Evolutionary conservation across 805 yeast species (phyloP).

Genomic region (Myxozyma kluyveri): DNA sequence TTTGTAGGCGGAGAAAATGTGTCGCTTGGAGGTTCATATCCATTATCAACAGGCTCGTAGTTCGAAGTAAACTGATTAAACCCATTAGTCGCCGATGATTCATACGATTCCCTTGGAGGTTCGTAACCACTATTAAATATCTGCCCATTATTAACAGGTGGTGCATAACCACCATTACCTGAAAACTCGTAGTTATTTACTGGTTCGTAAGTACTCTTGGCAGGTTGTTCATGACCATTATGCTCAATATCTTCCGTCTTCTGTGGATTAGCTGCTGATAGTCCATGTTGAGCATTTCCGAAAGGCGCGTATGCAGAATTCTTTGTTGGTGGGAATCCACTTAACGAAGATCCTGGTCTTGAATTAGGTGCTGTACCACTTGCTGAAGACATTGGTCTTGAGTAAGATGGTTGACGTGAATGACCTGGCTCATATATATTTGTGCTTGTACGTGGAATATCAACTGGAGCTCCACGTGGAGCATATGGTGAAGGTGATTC

Average conservation of each 20-base stretch:
- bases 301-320: no score
- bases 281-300: no score
- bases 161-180: no score
- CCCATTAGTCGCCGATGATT: constrained; percentile 1
- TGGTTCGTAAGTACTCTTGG: no score
- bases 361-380: constrained; percentile 3
- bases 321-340: no score
- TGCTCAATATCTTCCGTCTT: no score
- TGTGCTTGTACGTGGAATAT: constrained; percentile 7
- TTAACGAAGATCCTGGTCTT: constrained; percentile 1
- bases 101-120: constrained; percentile 3
- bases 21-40: constrained; percentile 3
- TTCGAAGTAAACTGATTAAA: no score
- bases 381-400: constrained; percentile 9
- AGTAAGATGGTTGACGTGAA: constrained; percentile 4
- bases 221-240: background rate
- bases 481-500: constrained; percentile 15
- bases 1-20: no score
- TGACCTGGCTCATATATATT: constrained; percentile 5
- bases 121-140: background rate
- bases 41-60: no score
- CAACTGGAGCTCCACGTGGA: constrained; percentile 9
- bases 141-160: no score
- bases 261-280: no score
- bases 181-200: no score